Conservation (phyloP, 352 stramenopile genomes). For the Bremia lactucae region DNA sequence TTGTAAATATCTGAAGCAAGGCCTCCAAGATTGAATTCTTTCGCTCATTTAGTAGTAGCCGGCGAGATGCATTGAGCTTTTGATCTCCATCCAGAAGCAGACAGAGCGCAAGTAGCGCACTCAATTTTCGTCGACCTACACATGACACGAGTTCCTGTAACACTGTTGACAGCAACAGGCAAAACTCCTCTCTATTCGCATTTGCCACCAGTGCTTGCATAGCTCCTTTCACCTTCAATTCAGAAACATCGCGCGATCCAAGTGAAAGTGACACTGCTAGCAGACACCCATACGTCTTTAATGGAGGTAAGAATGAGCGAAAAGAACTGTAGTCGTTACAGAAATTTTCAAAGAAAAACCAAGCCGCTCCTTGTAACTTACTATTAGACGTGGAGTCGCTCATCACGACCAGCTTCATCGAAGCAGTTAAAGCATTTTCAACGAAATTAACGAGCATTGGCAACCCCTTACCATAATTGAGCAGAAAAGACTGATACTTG, state of each 20-base stretch:
- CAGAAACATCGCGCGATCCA: conserved; percentile 3
- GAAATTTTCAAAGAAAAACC: conserved; percentile 42
- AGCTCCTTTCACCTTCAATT: conserved; percentile 12
- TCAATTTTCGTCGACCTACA: conserved; percentile 31
- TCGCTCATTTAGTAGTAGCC: conserved; percentile 33
- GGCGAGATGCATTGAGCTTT: conserved; percentile 41
- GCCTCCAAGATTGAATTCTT: conserved; percentile 41
- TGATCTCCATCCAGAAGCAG: conserved; percentile 48
- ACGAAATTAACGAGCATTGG: conserved; percentile 22
- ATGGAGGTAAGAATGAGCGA: conserved; percentile 24
- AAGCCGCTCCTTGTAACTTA: conserved; percentile 19
- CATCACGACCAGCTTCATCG: conserved; percentile 34
- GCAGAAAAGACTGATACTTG: conserved; percentile 32
- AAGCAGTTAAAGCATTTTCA: conserved; percentile 21
- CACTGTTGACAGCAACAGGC: conserved; percentile 47
- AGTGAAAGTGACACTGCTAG: conserved; percentile 35
- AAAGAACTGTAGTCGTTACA: conserved; percentile 45
- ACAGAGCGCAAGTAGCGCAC: conserved; percentile 39
- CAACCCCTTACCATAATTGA: conserved; percentile 8
- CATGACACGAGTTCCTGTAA: conserved; percentile 36
- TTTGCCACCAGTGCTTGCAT: conserved; percentile 38
- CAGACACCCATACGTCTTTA: conserved; percentile 56
- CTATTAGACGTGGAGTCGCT: conserved; percentile 1
- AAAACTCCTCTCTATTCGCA: conserved; percentile 63
- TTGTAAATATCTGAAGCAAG: conserved; percentile 37